These are phyloP conservation scores for Geranomyces variabilis DNA, from an alignment of 192 early-diverging fungal species.

Conservation along the genomic window DNA sequence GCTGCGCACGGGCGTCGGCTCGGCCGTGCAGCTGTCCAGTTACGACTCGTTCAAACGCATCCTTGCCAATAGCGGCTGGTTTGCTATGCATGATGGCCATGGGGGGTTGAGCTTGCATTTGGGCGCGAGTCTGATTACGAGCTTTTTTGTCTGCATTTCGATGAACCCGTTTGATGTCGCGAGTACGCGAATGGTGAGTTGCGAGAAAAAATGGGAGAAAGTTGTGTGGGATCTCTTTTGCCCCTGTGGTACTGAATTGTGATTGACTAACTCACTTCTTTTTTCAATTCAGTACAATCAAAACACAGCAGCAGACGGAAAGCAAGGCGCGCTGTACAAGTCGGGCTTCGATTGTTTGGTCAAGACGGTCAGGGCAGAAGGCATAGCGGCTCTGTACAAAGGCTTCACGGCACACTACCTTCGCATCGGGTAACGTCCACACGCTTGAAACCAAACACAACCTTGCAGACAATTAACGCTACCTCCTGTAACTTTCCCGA, in stretches of 20 bases:
- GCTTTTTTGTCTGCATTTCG: slow-evolving; percentile 81
- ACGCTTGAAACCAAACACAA: neutral
- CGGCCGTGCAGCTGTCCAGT: slow-evolving; percentile 84
- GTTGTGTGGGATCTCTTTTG: too few species aligned
- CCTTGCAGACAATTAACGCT: slow-evolving; percentile 1
- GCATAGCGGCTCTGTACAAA: slow-evolving; percentile 84
- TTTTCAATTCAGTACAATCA: slow-evolving; percentile 72
- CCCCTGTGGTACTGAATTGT: too few species aligned
- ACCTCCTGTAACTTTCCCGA: neutral
- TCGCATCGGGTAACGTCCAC: slow-evolving; percentile 73
- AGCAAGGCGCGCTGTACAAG: slow-evolving; percentile 77
- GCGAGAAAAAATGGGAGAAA: too few species aligned
- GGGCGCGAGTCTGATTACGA: slow-evolving; percentile 74
- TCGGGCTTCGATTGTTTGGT: slow-evolving; percentile 81
- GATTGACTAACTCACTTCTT: too few species aligned
- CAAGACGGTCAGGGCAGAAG: slow-evolving; percentile 83
- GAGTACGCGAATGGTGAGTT: slow-evolving; percentile 77
- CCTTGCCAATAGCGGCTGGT: slow-evolving; percentile 56
- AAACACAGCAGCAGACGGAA: slow-evolving; percentile 57
- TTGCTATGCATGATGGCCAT: slow-evolving; percentile 52
- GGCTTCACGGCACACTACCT: slow-evolving; percentile 90
- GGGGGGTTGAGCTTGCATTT: slow-evolving; percentile 73
- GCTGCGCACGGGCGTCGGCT: slow-evolving; percentile 85
- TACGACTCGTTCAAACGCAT: slow-evolving; percentile 82
- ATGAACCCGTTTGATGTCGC: slow-evolving; percentile 99